Percentiles rank a stretch among this genome's conserved stretches.
phyloP scores from a whole-genome alignment of 257 asterid genomes.

The Paulownia fortunei region DNA sequence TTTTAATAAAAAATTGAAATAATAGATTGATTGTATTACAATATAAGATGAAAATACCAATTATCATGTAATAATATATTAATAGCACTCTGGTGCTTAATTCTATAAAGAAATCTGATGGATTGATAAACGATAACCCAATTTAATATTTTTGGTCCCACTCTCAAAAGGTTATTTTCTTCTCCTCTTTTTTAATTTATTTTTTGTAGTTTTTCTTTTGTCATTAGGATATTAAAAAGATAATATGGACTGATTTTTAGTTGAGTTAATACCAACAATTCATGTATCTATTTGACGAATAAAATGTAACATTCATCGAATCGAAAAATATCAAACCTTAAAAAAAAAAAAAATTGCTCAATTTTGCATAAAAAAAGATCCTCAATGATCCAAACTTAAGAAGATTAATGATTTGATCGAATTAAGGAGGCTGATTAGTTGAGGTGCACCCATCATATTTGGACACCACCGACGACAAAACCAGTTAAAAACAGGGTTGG shows the following conservation, averaged over 20 bases:
- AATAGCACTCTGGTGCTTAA: too few species aligned
- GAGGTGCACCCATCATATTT: too few species aligned
- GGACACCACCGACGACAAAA: not conserved
- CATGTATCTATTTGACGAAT: not conserved
- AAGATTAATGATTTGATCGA: not conserved
- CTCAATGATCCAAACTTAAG: too few species aligned
- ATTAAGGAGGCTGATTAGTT: not conserved
- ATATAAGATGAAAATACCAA: too few species aligned
- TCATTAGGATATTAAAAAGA: too few species aligned
- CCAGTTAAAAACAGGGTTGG: not conserved
- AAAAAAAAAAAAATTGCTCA: not conserved
- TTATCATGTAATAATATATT: too few species aligned
- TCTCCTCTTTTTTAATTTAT: not conserved
- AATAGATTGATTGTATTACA: too few species aligned
- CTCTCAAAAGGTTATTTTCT: not conserved
- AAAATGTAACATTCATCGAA: not conserved
- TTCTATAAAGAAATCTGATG: too few species aligned
- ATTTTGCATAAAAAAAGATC: not conserved
- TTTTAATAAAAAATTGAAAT: too few species aligned
- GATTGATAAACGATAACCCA: too few species aligned
- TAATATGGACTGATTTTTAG: not conserved
- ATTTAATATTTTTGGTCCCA: not conserved
- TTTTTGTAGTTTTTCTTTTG: too few species aligned
- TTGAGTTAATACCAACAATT: not conserved
- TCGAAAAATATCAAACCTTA: not conserved